Evolutionary conservation across 306 rosid species (phyloP), one percentile per base, ranked within the genome.

Genomic region (Potentilla sterilis): DNA sequence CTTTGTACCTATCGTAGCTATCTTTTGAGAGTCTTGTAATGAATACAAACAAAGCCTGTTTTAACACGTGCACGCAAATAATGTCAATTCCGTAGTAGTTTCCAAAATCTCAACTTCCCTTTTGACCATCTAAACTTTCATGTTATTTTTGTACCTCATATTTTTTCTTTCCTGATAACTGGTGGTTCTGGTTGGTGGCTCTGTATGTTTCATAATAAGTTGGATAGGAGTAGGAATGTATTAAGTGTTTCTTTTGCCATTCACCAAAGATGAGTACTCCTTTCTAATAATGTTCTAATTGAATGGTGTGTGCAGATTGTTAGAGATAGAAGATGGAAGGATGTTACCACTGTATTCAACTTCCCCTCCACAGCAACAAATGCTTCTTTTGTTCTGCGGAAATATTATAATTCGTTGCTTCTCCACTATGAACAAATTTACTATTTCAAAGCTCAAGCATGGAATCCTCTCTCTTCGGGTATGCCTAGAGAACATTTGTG

Each of bases 281-380:
- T 52, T 19, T 21, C 42, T 70, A 12, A 74, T 83, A 19, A 35
- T 68, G 65, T 67, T 77, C 62, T 59, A 47, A 52, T 73, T 46
- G 58, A 74, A 67, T 62, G 80, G 74, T 70, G 32, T 70, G 79
- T 67, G 74, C 92, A 95, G 98, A 84, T 95, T 73, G 79, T 89
- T 58, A 81, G 76, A 67, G 98, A 95, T 44, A 87, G 88, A 79
- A 86, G 79, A 83, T 95, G 98, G 98, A 95, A 95, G 86, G 96
- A 92, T n/a, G 88, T 95, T 64, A 90, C 98, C 2, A 79, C 89
- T 24, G 88, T 82, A 65, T 95, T 95, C 83, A 90, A 92, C 82
- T 95, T 95, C 76, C 98, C 98, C 32, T 90, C 97, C 13, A 95
- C 98, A 3, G 97, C 98, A 40, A 92, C 98, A 21, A 92, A 95